Evolutionary conservation across 306 rosid species (phyloP), one percentile per base, ranked within the genome.

Genomic region (Fagus crenata): DNA sequence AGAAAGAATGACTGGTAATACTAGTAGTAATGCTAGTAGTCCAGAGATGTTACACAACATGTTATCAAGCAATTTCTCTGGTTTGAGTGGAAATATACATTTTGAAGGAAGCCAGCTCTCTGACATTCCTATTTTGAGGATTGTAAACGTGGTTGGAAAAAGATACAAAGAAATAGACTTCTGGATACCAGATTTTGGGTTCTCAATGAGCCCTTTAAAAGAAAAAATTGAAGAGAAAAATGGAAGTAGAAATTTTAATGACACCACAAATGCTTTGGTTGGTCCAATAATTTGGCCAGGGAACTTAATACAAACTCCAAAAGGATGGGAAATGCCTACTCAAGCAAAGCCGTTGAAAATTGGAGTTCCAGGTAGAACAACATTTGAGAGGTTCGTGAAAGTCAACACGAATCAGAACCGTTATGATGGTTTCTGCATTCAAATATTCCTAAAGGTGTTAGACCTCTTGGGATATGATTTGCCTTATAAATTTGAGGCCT

Each of bases 241-340:
- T 14, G 69, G 43, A 53, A 39, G 32, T 6, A 18, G 4, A 2
- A 3, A 17, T 65, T 3, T 28, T 18, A 8, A 6, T 28, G 8
- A 7, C 22, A 7, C 28, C 6, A 2, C 35, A 28, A 14, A 31
- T 11, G 7, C 36, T 63, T 80, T 86, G 18, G 58, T 49, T 49
- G 86, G 84, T 63, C n/a, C 55, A 0, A 86, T 87, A 64, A 72
- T 76, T 80, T 92, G 97, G 97, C 97, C 97, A 0, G 96, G 97
- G 49, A 81, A 90, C 67, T 46, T 41, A 31, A 0, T 2, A 0
- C 13, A 63, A n/a, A 71, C 4, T 76, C 93, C 97, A 8, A 85
- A 81, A 69, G 97, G 96, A 1, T 92, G 96, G 96, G 78, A 75
- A 53, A 60, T 92, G 70, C 96, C 96, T 9, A 82, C 85, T 14